Base-by-base conservation (phyloP, 1,284 basidiomycete genomes). In the Malassezia brasiliensis region DNA sequence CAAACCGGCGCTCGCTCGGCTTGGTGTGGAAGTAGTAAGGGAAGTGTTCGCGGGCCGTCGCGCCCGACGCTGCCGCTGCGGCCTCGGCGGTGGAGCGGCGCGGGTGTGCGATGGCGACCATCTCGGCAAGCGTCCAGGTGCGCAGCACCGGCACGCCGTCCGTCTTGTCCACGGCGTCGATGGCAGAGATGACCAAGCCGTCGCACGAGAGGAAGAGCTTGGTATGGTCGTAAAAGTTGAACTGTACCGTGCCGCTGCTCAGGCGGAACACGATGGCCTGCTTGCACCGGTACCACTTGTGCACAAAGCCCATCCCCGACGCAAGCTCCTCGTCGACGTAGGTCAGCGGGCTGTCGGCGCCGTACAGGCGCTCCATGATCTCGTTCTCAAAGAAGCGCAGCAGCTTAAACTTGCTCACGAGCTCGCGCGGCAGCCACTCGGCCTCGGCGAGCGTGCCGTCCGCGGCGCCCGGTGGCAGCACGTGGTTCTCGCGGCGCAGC, bases 151-250 rank as follows among this genome's bases (percentile, higher is more conserved):
- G 88, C 68, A 86, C 82, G 77, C 88, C 89, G 79, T 90, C 88
- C 2, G 67, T 69, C 40, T 52, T 58, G 20, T 67, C 66, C 12
- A 64, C 37, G 8, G 66, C 52, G 45, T 69, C 71, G 68, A 96
- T 91, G 74, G 90, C 83, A 3, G 88, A 87, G 44, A 96, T 79
- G 14, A 86, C 78, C 20, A 85, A 79, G 1, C 87, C 91, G 32
- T 85, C 79, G 2, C 83, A 81, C 7, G 88, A 89, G 50, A 96
- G 79, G 59, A 98, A 85, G 54, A 96, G 78, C 76, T 98, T 98
- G 37, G 87, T 87, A 78, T 98, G 93, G 77, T 98, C 93, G 77
- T 88, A 89, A 76, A 96, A 96, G 79, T 96, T 98, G 81, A 96
- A 93, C 88, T 94, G 91, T 6, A 96, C 77, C 42, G 88, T 83